phyloP scores from a whole-genome alignment of 2,329 filamentous ascomycete species.

The Botrytis byssoidea region DNA sequence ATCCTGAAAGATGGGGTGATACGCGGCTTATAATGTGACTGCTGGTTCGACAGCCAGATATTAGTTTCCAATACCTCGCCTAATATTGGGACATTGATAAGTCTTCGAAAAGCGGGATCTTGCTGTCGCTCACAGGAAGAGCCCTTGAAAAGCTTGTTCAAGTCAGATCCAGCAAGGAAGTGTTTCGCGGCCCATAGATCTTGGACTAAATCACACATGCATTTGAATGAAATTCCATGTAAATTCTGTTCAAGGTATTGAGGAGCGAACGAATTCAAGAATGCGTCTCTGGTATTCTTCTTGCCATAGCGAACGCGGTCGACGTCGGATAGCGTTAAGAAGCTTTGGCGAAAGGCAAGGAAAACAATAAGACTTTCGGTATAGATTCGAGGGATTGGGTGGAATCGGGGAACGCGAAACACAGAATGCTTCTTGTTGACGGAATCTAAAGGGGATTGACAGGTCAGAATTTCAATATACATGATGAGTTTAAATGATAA shows the following conservation, averaged over 20 bases:
- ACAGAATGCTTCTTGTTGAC: not conserved
- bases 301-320: not conserved
- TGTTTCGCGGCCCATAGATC: not conserved
- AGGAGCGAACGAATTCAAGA: not conserved
- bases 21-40: not conserved
- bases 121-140: not conserved
- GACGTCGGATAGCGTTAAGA: not conserved
- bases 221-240: not conserved
- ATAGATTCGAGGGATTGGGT: not conserved
- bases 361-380: not conserved
- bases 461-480: not conserved
- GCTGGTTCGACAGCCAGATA: not conserved
- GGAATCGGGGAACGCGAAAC: not conserved
- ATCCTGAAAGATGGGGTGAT: not conserved
- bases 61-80: not conserved
- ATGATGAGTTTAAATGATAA: not conserved
- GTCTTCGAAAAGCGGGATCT: not conserved
- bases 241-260: not conserved
- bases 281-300: not conserved
- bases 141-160: not conserved
- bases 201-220: not conserved
- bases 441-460: not conserved
- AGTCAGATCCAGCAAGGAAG: not conserved
- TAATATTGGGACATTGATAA: not conserved
- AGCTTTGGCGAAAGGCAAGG: not conserved